Evolutionary conservation across 2,329 filamentous ascomycete species (phyloP), one percentile per base, ranked within the genome.

Genomic region (Pseudogymnoascus verrucosus): DNA sequence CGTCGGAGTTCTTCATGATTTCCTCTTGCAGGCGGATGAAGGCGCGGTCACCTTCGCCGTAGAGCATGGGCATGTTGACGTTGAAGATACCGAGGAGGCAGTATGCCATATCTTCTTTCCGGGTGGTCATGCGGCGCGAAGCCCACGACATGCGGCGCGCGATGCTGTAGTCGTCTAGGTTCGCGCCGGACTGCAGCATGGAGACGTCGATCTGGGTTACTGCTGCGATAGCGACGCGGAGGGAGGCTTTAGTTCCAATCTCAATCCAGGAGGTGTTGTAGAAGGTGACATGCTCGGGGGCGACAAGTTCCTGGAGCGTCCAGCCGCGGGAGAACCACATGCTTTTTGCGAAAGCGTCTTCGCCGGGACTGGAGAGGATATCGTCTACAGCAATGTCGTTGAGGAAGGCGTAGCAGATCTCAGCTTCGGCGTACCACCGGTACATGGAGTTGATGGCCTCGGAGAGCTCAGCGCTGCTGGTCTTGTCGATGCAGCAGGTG

Each of bases 401-500:
- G 16, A 64, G 60, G 40, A 62, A 64, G 62, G 21, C 62, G 23
- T 64, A 64, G 62, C 54, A 64, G 7, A 64, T 21, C 0, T 34
- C 5, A 3, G 62, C 23, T 10, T 40, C 54, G 4, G 19, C 21
- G 14, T 64, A 64, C 62, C 62, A 64, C 7, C 42, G 26, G 54
- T 37, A 64, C 62, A 64, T 64, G 54, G 57, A 62, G 34, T 64
- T 64, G 34, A 64, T 62, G 19, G 62, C 60, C 34, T 64, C 51
- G 31, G 60, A 54, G 31, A 65, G 36, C 37, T 65, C 64, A 12
- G 62, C 63, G 26, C 19, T 36, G 37, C 51, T 64, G 10, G 59
- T 57, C 36, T 65, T 65, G 37, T 65, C 62, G 51, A 65, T 65
- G 34, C 64, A 65, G 34, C 63, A 64, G 5, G 64, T 65, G 47